Evolutionary conservation across 2,329 filamentous ascomycete species (phyloP).

Genomic region (Fusarium goolgardi): DNA sequence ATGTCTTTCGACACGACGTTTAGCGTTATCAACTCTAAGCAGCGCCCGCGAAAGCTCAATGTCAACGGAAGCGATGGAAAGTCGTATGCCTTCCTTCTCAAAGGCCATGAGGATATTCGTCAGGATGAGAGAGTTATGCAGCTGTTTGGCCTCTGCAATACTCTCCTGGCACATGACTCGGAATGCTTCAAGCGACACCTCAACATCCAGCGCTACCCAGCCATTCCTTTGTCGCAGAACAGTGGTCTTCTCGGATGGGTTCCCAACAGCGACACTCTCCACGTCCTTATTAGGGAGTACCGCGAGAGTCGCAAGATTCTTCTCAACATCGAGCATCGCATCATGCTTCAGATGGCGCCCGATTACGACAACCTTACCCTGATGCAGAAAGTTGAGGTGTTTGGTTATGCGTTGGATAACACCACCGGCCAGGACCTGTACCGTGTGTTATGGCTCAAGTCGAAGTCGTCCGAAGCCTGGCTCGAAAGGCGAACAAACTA

Average conservation of each 20-base stretch:
- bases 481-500: conserved; percentile 98
- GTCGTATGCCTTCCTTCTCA: conserved; percentile 88
- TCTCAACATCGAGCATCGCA: conserved; percentile 98
- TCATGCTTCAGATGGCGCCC: conserved; percentile 99
- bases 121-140: conserved; percentile 99
- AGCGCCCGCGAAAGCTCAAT: conserved; percentile 89
- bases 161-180: conserved; percentile 89
- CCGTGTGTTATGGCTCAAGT: conserved; percentile 98
- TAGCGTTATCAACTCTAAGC: conserved; percentile 95
- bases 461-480: conserved; percentile 97
- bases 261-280: conserved; percentile 95
- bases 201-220: conserved; percentile 94
- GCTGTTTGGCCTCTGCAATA: conserved; percentile 97
- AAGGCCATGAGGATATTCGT: conserved; percentile 99
- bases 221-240: conserved; percentile 96
- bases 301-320: conserved; percentile 96
- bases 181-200: conserved; percentile 98
- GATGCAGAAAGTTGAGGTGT: conserved; percentile 99
- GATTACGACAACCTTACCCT: conserved; percentile 98
- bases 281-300: conserved; percentile 97
- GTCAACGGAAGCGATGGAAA: conserved; percentile 90
- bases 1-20: conserved; percentile 90
- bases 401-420: conserved; percentile 98
- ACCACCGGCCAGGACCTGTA: conserved; percentile 99
- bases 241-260: conserved; percentile 97